Conservation (phyloP, 2,329 filamentous ascomycete genomes). For the Botrytis pseudocinerea region DNA sequence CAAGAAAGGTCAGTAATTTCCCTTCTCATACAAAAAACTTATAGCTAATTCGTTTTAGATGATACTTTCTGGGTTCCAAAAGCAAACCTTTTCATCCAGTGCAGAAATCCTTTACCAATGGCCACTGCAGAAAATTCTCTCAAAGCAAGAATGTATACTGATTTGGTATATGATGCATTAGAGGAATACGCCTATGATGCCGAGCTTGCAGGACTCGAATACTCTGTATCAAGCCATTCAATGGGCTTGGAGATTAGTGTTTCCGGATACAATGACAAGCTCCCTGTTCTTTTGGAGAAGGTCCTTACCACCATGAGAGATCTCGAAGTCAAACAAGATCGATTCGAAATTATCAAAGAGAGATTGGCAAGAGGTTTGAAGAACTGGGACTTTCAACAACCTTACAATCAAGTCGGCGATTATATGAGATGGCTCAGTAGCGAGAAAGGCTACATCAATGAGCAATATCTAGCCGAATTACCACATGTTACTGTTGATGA, state of each 20-base stretch:
- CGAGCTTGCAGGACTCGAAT: conserved; percentile 85
- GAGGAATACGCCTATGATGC: conserved; percentile 96
- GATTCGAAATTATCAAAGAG: conserved; percentile 91
- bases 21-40: neutral
- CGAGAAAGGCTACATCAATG: conserved; percentile 75
- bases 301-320: conserved; percentile 82
- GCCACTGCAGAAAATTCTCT: conserved; percentile 76
- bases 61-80: conserved; percentile 98
- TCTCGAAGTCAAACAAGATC: conserved; percentile 78
- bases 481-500: conserved; percentile 72
- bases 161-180: conserved; percentile 83
- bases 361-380: conserved; percentile 72
- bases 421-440: conserved; percentile 79
- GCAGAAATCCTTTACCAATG: conserved; percentile 77
- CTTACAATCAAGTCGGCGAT: conserved; percentile 83
- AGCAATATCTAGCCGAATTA: conserved; percentile 77
- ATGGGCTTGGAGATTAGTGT: conserved; percentile 77
- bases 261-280: conserved; percentile 94
- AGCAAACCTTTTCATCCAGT: conserved; percentile 78
- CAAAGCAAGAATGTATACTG: conserved; percentile 77
- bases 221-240: conserved; percentile 71
- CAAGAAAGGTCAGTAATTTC: conserved; percentile 63
- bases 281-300: conserved; percentile 86
- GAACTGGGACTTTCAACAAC: conserved; percentile 86
- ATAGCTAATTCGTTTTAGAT: conserved; percentile 48